Evolutionary conservation across 768 basidiomycete genomes (phyloP), one percentile per base, ranked within the genome.

Genomic region (Leccinum pellstonianum): DNA sequence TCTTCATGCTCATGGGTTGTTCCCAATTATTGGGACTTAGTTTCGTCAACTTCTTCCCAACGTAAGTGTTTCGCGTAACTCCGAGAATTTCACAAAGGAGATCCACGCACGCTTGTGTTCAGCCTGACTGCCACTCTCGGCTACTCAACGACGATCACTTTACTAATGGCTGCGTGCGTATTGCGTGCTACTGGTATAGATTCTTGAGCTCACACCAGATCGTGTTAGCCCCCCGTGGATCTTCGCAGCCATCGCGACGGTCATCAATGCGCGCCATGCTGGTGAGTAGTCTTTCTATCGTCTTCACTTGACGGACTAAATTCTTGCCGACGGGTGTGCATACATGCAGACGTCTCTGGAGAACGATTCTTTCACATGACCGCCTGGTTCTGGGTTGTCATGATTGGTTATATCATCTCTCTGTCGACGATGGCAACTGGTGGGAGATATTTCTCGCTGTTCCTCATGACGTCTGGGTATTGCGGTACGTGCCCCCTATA

Each of bases 341-440:
- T 19, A 15, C 19, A 31, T 17, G 29, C 43, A 81, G 86, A 87
- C 61, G 76, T 75, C 59, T 82, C 83, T 11, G 86, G 86, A 5
- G 87, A 87, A 66, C 80, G 86, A 17, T 87, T 81, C 73, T 85
- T 86, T 75, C 87, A 87, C 64, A 76, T 86, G 33, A 68, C 77
- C 1, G 73, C 64, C 3, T 81, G 78, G 73, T 85, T 82, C 82
- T 86, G 85, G 85, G 79, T 73, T 17, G 79, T 81, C 38, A 82
- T 86, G 11, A 35, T 85, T 9, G 87, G 83, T 0, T 87, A 81
- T 66, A 81, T 87, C 58, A 83, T 88, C 61, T 78, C 79, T 7
- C 68, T 86, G 12, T 77, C 77, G 3, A 87, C 85, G 1, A 77
- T 78, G 72, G 74, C 74, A 4, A 77, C 77, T 19, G 78, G 74